Evolutionary conservation across 176 grass and related monocot species (phyloP), one percentile per base, ranked within the genome.

Genomic region (Rhynchospora tenuis): DNA sequence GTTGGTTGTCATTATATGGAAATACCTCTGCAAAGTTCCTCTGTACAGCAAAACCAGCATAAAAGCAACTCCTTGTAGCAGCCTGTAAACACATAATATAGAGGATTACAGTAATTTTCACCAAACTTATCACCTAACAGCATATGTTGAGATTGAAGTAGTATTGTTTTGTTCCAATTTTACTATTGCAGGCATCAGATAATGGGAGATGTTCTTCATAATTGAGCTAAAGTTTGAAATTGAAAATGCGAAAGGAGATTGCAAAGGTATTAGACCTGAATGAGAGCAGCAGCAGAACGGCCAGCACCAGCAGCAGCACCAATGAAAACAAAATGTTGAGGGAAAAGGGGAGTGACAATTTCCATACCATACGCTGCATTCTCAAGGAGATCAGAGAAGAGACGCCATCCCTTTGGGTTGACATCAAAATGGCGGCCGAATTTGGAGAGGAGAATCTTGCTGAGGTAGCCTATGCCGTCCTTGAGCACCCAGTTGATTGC

Each of bases 21-120:
- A 56, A 54, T 84, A 98, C 95, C 95, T 95, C 95, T 9, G 95
- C 95, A 89, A 95, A 98, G 85, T 98, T 98, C 60, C 95, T 91
- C 85, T 91, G 92, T 29, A 86, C 92, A 45, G 95, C 89, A 98
- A 98, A 98, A 59, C 92, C 95, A 88, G 95, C 95, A 90, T 86
- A 93, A 81, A 98, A 98, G 81, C 95, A 98, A 85, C 92, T 94
- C 86, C 91, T 93, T 12, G 95, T 98, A 80, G 95, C 87, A 98
- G 92, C 84, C 92, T 98, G 82, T 80, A 89, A 28, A 20, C 27
- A 83, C 19, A 45, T 43, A 77, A 85, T 80, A 28, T 56, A 73
- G 13, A 78, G 59, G 11, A 64, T 81, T 22, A 12, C 16, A 44
- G 42, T 71, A 7, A 71, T n/a, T 69, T 69, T 20, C 17, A 59